These are phyloP conservation scores for Eucalyptus brandiana DNA, from an alignment of 345 rosid species.

Conservation along the genomic window DNA sequence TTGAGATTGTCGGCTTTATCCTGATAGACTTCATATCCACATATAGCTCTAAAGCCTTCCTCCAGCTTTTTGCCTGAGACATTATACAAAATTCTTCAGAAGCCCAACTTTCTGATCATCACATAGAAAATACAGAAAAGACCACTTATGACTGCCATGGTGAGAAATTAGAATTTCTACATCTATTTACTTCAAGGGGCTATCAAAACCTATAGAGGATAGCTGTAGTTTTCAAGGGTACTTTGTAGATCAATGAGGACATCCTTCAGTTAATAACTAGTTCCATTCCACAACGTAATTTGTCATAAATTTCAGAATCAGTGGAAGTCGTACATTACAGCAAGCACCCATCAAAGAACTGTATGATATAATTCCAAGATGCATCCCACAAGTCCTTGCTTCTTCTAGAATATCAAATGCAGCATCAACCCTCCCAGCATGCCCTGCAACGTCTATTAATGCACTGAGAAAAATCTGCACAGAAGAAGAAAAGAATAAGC, in stretches of 20 bases:
- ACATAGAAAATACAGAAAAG: neutral
- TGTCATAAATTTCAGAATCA: neutral
- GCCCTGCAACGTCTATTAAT: constrained; percentile 79
- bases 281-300: neutral
- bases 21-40: constrained; percentile 54
- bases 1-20: constrained; percentile 65
- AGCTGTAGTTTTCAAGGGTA: neutral
- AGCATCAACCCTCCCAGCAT: constrained; percentile 65
- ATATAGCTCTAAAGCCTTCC: constrained; percentile 71
- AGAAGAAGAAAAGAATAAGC: neutral
- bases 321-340: constrained; percentile 55
- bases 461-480: constrained; percentile 85
- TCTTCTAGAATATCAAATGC: constrained; percentile 63
- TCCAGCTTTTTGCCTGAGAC: constrained; percentile 78
- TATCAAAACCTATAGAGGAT: neutral
- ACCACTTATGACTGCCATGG: neutral
- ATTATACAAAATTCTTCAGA: neutral
- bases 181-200: neutral
- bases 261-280: neutral
- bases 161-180: neutral
- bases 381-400: constrained; percentile 51
- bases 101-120: neutral
- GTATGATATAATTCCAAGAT: constrained; percentile 62
- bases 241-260: neutral
- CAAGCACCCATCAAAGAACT: constrained; percentile 99